A percentile compares a stretch with the other conserved stretches of the same genome.
phyloP scores from a whole-genome alignment of 202 grass and related monocot genomes.

The Saccharum hybrid region DNA sequence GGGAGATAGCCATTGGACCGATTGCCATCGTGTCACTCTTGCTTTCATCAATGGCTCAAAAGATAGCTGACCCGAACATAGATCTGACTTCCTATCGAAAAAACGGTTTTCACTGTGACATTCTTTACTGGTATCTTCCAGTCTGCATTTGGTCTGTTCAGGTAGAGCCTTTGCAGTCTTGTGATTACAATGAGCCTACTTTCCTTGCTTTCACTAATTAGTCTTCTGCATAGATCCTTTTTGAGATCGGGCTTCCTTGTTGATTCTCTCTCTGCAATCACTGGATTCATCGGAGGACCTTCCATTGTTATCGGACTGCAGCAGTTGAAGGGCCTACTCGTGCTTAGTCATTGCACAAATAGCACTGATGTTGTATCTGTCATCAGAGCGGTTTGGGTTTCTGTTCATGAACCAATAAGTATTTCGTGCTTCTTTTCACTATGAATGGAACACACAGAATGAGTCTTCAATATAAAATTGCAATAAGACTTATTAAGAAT shows the following conservation, averaged over 20 bases:
- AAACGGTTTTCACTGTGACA: too few species aligned
- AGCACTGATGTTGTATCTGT: slow-evolving; percentile 74
- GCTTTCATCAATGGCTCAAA: too few species aligned
- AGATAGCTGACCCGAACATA: too few species aligned
- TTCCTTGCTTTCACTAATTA: slow-evolving; percentile 30
- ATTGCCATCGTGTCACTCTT: too few species aligned
- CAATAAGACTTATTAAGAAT: not conserved
- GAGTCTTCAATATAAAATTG: not conserved
- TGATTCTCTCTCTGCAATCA: slow-evolving; percentile 67
- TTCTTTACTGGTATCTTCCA: slow-evolving; percentile 37
- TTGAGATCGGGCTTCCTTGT: slow-evolving; percentile 62
- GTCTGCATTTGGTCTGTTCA: slow-evolving; percentile 55
- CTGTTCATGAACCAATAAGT: slow-evolving; percentile 51
- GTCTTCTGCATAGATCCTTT: not conserved
- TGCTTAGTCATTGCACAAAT: slow-evolving; percentile 65
- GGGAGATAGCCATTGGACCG: too few species aligned
- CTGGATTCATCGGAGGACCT: slow-evolving; percentile 74
- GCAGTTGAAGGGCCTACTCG: slow-evolving; percentile 87
- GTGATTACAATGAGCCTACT: not conserved
- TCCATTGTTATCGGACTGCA: slow-evolving; percentile 77
- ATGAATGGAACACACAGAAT: not conserved
- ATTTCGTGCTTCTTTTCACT: slow-evolving; percentile 23
- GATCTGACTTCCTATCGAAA: too few species aligned
- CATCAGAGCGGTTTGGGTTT: slow-evolving; percentile 47
- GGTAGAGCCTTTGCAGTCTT: slow-evolving; percentile 24